Conservation (phyloP, 2,329 filamentous ascomycete genomes). For the Aspergillaceae sp. region DNA sequence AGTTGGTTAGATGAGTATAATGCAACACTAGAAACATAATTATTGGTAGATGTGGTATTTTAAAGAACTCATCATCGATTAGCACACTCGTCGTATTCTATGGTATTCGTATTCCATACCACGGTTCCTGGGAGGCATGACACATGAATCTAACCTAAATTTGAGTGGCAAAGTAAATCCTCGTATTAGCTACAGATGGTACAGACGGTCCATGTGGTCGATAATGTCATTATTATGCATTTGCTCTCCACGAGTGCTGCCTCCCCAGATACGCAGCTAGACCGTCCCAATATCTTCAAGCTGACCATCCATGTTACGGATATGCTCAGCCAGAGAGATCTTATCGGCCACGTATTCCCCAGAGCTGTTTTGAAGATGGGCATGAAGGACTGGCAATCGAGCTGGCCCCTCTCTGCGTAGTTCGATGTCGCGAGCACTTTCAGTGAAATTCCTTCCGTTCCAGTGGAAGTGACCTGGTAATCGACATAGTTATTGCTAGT, state of each 20-base stretch:
- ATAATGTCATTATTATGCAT: neutral
- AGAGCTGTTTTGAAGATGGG: conserved; percentile 5
- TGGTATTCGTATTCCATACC: neutral
- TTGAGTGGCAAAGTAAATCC: neutral
- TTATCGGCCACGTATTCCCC: conserved; percentile 5
- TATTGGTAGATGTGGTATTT: too few relatives aligned
- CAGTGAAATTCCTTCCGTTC: conserved; percentile 8
- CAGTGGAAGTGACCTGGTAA: conserved; percentile 9
- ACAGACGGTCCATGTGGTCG: neutral
- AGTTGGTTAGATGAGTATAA: neutral
- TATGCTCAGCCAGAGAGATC: conserved; percentile 5
- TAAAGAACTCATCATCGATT: neutral
- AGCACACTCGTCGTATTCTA: neutral
- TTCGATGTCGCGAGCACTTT: conserved; percentile 6
- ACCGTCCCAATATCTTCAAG: conserved; percentile 1
- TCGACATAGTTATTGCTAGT: neutral
- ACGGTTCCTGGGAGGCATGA: neutral
- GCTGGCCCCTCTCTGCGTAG: conserved; percentile 8
- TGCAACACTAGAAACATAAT: too few relatives aligned
- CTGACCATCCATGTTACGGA: conserved; percentile 10
- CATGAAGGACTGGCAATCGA: conserved; percentile 8
- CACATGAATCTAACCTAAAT: neutral
- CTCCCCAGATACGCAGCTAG: neutral
- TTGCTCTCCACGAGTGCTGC: neutral
- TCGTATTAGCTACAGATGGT: neutral